phyloP scores from a whole-genome alignment of 1,284 basidiomycete genomes.

The Austroboletus niveus region DNA sequence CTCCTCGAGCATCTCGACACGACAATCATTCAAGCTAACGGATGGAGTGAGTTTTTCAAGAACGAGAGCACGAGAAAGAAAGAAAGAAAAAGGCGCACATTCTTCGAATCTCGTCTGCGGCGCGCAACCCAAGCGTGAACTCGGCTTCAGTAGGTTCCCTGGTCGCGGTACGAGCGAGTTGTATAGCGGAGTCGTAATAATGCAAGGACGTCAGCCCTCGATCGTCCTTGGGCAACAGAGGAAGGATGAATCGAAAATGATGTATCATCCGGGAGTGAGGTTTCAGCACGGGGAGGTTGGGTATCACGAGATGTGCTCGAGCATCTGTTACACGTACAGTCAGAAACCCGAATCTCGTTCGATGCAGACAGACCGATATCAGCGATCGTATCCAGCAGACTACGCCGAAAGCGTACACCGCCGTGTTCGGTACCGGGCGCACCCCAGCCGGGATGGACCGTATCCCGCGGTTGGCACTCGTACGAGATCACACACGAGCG shows the following conservation, averaged over 20 bases:
- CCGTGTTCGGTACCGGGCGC: constrained; percentile 61
- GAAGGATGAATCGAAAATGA: constrained; percentile 70
- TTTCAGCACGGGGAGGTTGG: constrained; percentile 58
- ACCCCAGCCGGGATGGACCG: constrained; percentile 80
- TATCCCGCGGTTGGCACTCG: constrained; percentile 72
- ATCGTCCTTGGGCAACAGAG: constrained; percentile 60
- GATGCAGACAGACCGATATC: constrained; percentile 60
- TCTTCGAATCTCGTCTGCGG: constrained; percentile 61
- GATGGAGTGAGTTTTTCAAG: constrained; percentile 2
- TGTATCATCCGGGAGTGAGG: constrained; percentile 69
- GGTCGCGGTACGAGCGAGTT: constrained; percentile 66
- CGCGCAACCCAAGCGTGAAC: constrained; percentile 63
- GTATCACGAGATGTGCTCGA: constrained; percentile 63
- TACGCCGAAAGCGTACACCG: constrained; percentile 59
- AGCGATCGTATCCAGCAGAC: constrained; percentile 63
- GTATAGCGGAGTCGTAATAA: constrained; percentile 75
- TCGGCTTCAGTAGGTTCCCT: constrained; percentile 69
- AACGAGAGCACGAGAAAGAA: too few species aligned
- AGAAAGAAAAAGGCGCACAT: constrained; percentile 37
- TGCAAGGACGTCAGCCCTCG: constrained; percentile 63
- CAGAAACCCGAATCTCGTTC: constrained; percentile 1
- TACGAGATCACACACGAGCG: constrained; percentile 75
- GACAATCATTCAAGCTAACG: constrained; percentile 56
- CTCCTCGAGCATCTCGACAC: constrained; percentile 57
- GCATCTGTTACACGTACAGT: constrained; percentile 41